Evolutionary conservation across 257 asterid genomes (phyloP).

Genomic region (Petunia axillaris): DNA sequence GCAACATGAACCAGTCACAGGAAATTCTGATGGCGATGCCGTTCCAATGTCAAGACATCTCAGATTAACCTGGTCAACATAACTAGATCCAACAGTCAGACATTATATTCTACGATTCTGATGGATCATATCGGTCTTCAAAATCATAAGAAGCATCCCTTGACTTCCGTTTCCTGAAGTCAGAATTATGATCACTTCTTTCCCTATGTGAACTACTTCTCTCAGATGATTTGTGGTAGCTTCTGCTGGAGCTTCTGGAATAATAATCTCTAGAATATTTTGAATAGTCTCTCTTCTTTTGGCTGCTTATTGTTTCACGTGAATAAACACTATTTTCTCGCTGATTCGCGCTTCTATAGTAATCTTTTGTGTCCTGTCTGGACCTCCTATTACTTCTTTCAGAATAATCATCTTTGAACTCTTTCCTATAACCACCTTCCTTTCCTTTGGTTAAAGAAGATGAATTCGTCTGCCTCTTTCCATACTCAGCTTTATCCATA

Average conservation of each 20-base stretch:
- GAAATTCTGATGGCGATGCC: constrained; percentile 2
- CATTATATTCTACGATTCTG: constrained; percentile 40
- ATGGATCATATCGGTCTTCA: constrained; percentile 80
- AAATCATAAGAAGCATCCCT: constrained; percentile 48
- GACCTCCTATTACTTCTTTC: constrained; percentile 39
- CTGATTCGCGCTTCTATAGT: constrained; percentile 38
- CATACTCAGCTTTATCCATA: constrained; percentile 36
- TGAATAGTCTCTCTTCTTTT: constrained; percentile 36
- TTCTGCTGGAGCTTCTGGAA: constrained; percentile 42
- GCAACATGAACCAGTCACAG: constrained; percentile 28
- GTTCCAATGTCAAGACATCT: constrained; percentile 2
- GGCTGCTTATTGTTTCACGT: constrained; percentile 34
- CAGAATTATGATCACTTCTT: constrained; percentile 43
- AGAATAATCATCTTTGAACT: constrained; percentile 32
- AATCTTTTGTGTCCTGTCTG: constrained; percentile 35
- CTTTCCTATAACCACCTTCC: constrained; percentile 42
- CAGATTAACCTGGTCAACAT: constrained; percentile 21
- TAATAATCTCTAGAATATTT: constrained; percentile 38
- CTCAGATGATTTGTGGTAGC: constrained; percentile 44
- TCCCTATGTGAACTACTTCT: constrained; percentile 49
- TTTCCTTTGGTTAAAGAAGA: constrained; percentile 36
- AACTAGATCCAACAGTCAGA: constrained; percentile 30
- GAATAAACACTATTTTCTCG: constrained; percentile 35
- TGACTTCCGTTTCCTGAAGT: constrained; percentile 38
- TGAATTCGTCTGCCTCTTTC: constrained; percentile 34